Evolutionary conservation across 192 early-diverging fungal species (phyloP).

Genomic region (Backusella sp.): DNA sequence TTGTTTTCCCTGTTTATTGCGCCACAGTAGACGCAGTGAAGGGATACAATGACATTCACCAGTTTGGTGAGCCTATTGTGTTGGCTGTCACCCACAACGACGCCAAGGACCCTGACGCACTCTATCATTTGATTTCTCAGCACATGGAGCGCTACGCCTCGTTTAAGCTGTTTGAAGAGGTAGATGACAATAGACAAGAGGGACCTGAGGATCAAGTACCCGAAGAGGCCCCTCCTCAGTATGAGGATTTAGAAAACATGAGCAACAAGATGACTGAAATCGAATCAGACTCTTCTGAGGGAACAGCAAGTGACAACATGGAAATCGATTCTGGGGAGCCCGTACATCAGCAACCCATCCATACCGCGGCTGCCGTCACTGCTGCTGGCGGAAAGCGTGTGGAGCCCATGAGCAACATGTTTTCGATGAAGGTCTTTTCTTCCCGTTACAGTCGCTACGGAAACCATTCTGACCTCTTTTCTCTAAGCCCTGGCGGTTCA

Average conservation of each 20-base stretch:
- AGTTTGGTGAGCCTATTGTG: constrained; percentile 47
- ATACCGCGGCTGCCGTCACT: constrained; percentile 34
- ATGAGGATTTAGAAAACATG: neutral
- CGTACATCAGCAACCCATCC: constrained; percentile 16
- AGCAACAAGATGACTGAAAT: neutral
- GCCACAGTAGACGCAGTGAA: constrained; percentile 25
- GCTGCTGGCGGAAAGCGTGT: constrained; percentile 29
- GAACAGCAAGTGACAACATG: neutral
- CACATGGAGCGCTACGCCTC: constrained; percentile 46
- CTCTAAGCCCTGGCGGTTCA: neutral
- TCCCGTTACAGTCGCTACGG: neutral
- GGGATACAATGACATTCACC: constrained; percentile 10
- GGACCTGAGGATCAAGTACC: constrained; percentile 16
- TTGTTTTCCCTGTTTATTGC: constrained; percentile 34
- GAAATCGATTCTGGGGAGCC: neutral
- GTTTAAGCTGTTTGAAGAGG: constrained; percentile 37
- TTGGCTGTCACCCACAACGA: constrained; percentile 43
- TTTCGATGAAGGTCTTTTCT: constrained; percentile 27
- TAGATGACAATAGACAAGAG: neutral
- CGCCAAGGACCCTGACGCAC: constrained; percentile 26
- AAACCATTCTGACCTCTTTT: neutral
- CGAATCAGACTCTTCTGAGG: neutral
- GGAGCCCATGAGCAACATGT: constrained; percentile 32
- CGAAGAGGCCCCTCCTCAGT: constrained; percentile 8
- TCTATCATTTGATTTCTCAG: constrained; percentile 37